Conservation (phyloP, 352 stramenopile species). For the Phytophthora sp. region DNA sequence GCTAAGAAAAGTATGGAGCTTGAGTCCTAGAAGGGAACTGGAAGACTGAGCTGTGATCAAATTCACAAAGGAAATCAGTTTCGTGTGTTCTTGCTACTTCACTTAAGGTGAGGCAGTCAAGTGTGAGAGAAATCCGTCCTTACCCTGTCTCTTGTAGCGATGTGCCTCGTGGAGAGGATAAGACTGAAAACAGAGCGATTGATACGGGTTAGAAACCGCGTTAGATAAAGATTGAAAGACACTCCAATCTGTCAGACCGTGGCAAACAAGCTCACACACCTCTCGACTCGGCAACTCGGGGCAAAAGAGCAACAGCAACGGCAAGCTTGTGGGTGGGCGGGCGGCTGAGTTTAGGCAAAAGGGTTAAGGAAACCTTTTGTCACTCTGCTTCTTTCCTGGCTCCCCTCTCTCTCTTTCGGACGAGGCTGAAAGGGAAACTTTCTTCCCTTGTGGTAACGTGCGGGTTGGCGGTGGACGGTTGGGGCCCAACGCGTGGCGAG, state of each 20-base stretch:
- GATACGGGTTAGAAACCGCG: conserved; percentile 11
- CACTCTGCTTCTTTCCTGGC: conserved; percentile 16
- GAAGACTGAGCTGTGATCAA: conserved; percentile 23
- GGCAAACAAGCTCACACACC: conserved; percentile 12
- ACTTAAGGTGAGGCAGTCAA: background rate
- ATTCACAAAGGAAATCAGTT: conserved; percentile 9
- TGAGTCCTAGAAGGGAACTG: conserved; percentile 24
- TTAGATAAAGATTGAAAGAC: conserved; percentile 14
- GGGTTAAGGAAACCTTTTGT: conserved; percentile 24
- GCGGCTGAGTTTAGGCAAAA: conserved; percentile 23
- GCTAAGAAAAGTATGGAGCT: conserved; percentile 11
- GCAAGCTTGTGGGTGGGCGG: background rate
- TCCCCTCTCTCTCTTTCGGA: conserved; percentile 12
- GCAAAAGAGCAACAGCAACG: conserved; percentile 12
- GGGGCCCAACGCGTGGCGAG: conserved; percentile 39
- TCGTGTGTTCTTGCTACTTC: conserved; percentile 20
- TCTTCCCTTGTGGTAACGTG: conserved; percentile 8
- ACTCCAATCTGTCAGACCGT: conserved; percentile 13
- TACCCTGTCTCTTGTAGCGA: conserved; percentile 35
- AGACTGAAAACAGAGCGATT: conserved; percentile 24
- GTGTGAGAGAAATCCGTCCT: too few species aligned
- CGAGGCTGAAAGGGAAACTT: background rate
- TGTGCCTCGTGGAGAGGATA: conserved; percentile 13
- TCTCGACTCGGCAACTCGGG: background rate
- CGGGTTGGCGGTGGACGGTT: conserved; percentile 33